These are phyloP conservation scores for Trametes polyzona DNA, from an alignment of 1,284 basidiomycete species.

Conservation along the genomic window DNA sequence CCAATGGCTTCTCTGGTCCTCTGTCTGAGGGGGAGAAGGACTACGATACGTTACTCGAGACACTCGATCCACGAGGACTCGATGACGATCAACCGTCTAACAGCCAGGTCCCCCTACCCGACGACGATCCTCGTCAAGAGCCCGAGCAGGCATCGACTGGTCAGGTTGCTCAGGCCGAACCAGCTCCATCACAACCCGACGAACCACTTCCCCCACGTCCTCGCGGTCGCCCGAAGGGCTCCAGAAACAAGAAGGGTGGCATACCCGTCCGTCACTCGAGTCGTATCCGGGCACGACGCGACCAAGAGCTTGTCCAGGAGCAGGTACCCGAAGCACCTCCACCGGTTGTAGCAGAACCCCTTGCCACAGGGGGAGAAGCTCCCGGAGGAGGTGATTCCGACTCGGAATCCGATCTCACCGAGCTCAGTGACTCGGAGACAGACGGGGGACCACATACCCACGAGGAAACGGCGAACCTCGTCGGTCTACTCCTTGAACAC, in stretches of 20 bases:
- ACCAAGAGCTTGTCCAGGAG: background rate
- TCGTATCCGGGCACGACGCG: background rate
- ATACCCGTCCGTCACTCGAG: background rate
- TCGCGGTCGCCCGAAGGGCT: constrained; percentile 8
- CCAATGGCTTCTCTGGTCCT: background rate
- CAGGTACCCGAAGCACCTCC: background rate
- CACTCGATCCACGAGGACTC: background rate
- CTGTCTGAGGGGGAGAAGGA: constrained; percentile 8
- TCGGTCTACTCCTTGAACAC: background rate
- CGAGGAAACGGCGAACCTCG: background rate
- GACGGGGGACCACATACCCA: background rate
- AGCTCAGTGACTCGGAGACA: background rate
- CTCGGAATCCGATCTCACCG: background rate
- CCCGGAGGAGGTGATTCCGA: background rate
- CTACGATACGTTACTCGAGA: background rate
- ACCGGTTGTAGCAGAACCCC: background rate
- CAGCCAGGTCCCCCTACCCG: background rate
- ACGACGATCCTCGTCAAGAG: background rate
- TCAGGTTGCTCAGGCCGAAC: background rate
- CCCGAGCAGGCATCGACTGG: too few species aligned
- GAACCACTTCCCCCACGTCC: background rate
- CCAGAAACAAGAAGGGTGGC: constrained; percentile 11
- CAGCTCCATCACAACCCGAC: background rate
- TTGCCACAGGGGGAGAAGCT: background rate
- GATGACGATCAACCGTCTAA: background rate